Conservation (phyloP, 2,329 filamentous ascomycete genomes). For the Ascochyta fabae region DNA sequence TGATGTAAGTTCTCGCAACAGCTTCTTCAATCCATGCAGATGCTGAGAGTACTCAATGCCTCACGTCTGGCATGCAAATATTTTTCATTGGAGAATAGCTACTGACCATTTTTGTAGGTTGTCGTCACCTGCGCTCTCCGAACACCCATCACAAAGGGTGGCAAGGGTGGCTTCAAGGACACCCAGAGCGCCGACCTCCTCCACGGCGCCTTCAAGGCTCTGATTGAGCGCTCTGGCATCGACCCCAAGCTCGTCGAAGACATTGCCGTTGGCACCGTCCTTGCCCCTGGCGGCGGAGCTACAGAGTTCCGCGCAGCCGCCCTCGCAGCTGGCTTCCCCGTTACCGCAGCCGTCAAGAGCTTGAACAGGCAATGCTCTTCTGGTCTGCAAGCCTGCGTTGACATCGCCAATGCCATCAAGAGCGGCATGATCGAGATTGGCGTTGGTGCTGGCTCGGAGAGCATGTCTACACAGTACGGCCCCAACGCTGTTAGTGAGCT, state of each 20-base stretch:
- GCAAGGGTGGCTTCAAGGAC: conserved; percentile 95
- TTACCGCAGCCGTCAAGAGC: conserved; percentile 80
- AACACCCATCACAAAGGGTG: conserved; percentile 89
- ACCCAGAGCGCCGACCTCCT: conserved; percentile 86
- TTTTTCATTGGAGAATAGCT: neutral
- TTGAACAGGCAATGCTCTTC: conserved; percentile 95
- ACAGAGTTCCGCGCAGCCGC: conserved; percentile 96
- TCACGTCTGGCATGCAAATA: neutral
- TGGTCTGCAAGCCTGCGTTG: conserved; percentile 88
- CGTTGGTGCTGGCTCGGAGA: conserved; percentile 93
- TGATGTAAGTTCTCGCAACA: conserved; percentile 52
- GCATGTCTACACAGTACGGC: conserved; percentile 92
- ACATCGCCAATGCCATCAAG: conserved; percentile 92
- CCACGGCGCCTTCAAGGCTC: conserved; percentile 78
- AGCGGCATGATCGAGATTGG: conserved; percentile 94
- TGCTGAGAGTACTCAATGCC: neutral
- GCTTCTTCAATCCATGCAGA: neutral
- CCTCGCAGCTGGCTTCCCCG: conserved; percentile 89
- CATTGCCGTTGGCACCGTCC: conserved; percentile 87
- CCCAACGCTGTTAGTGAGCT: conserved; percentile 90
- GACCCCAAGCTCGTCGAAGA: conserved; percentile 90
- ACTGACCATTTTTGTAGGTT: conserved; percentile 54
- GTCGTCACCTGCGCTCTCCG: conserved; percentile 93
- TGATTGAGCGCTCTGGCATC: conserved; percentile 86
- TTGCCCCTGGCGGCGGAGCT: conserved; percentile 90